These are phyloP conservation scores for Porpolomopsis calyptriformis DNA, from an alignment of 768 basidiomycete genomes.

Conservation along the genomic window DNA sequence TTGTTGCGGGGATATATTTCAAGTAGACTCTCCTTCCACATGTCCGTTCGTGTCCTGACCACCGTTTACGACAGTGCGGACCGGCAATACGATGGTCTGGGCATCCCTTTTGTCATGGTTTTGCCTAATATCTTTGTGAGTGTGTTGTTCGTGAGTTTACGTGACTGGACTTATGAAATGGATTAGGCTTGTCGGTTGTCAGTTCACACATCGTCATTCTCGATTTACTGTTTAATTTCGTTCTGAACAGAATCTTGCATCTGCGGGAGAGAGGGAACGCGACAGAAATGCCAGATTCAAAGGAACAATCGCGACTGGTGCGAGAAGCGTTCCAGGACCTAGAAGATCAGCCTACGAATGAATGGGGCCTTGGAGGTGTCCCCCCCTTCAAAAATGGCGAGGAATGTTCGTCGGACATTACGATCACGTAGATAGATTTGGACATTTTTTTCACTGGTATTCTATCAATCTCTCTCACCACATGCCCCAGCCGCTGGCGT, in stretches of 20 bases:
- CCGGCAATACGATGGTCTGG: conserved; percentile 12
- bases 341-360: background rate
- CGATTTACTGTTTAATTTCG: background rate
- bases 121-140: conserved; percentile 16
- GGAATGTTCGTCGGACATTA: background rate
- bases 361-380: background rate
- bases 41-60: background rate
- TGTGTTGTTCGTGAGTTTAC: background rate
- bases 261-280: conserved; percentile 12
- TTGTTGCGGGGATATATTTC: conserved; percentile 12
- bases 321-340: conserved; percentile 10
- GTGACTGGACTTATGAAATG: background rate
- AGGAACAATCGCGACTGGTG: conserved; percentile 14
- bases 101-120: conserved; percentile 14
- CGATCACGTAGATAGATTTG: too few relatives aligned
- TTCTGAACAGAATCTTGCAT: conserved; percentile 12
- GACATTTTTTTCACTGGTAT: background rate
- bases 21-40: conserved; percentile 6
- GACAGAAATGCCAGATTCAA: conserved; percentile 11
- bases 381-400: background rate
- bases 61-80: conserved; percentile 6
- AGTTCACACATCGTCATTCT: conserved; percentile 5
- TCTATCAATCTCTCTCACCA: background rate
- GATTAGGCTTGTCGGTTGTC: conserved; percentile 19
- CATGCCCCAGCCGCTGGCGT: background rate